Conservation (phyloP, 306 rosid genomes). For the Quercus ilex region DNA sequence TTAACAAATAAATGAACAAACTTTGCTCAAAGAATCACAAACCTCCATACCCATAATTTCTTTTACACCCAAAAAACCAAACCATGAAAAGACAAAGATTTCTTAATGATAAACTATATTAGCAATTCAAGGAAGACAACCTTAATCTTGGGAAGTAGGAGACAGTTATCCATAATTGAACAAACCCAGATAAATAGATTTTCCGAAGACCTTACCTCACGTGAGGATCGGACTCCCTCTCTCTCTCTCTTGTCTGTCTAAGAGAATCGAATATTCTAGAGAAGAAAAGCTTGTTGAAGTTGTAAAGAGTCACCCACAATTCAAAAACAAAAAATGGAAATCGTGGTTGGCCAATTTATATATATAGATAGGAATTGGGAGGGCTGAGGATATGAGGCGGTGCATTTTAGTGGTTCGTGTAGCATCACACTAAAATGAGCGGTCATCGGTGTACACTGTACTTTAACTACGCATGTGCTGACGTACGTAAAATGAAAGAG, state of each 20-base stretch:
- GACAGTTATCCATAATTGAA: neutral
- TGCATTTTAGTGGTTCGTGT: neutral
- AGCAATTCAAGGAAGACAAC: neutral
- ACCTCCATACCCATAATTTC: neutral
- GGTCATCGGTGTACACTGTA: neutral
- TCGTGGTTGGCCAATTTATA: neutral
- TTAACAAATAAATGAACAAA: neutral
- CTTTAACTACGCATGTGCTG: slow-evolving; percentile 9
- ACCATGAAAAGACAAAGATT: neutral
- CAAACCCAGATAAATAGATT: neutral
- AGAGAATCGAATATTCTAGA: slow-evolving; percentile 9
- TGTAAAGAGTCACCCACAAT: neutral
- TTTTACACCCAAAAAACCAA: neutral
- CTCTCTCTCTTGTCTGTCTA: neutral
- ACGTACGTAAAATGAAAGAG: neutral
- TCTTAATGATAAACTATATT: neutral
- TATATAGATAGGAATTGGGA: neutral
- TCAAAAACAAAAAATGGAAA: neutral
- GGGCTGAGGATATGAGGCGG: slow-evolving; percentile 1
- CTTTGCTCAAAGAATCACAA: neutral
- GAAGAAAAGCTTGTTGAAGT: neutral
- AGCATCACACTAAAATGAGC: neutral
- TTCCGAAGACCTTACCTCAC: slow-evolving; percentile 14
- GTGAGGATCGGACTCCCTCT: neutral
- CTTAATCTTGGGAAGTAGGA: neutral